A percentile compares a stretch with the other conserved stretches of the same genome.
Evolutionary conservation across 176 grass and related monocot species (phyloP).

Genomic region (Saccharum spontaneum): DNA sequence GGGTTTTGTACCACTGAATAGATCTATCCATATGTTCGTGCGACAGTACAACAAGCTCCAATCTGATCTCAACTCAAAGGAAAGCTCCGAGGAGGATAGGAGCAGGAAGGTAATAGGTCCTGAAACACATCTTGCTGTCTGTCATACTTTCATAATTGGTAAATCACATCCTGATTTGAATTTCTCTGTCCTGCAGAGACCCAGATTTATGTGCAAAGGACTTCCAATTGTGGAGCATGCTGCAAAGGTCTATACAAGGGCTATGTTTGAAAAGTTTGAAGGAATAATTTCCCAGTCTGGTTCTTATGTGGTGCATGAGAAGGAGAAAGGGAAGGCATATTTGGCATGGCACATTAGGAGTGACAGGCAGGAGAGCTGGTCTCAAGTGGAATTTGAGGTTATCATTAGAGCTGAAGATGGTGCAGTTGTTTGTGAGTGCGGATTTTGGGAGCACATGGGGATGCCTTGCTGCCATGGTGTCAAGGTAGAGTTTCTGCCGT

Average conservation of each 20-base stretch:
- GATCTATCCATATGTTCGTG: conserved; percentile 13
- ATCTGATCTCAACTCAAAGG: neutral
- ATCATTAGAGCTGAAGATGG: conserved; percentile 18
- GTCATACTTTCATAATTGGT: neutral
- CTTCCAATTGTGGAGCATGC: conserved; percentile 13
- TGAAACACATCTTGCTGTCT: neutral
- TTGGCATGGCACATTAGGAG: neutral
- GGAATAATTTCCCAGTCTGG: conserved; percentile 3
- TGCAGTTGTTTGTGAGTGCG: conserved; percentile 19
- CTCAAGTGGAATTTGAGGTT: conserved; percentile 20
- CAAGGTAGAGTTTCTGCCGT: neutral
- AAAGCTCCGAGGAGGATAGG: neutral
- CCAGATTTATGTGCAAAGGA: conserved; percentile 7
- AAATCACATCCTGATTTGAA: neutral
- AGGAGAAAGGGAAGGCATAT: conserved; percentile 24
- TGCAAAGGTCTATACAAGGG: conserved; percentile 9
- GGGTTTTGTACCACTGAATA: neutral
- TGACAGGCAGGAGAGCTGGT: neutral
- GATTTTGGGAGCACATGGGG: conserved; percentile 10
- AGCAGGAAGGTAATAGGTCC: conserved; percentile 12
- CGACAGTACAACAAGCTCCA: neutral
- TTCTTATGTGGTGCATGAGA: conserved; percentile 21
- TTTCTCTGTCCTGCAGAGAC: neutral
- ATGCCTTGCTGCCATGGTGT: conserved; percentile 32
- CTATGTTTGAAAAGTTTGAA: conserved; percentile 19